phyloP scores from a whole-genome alignment of 2,329 filamentous ascomycete species.

The Harringtonia aguacate region DNA sequence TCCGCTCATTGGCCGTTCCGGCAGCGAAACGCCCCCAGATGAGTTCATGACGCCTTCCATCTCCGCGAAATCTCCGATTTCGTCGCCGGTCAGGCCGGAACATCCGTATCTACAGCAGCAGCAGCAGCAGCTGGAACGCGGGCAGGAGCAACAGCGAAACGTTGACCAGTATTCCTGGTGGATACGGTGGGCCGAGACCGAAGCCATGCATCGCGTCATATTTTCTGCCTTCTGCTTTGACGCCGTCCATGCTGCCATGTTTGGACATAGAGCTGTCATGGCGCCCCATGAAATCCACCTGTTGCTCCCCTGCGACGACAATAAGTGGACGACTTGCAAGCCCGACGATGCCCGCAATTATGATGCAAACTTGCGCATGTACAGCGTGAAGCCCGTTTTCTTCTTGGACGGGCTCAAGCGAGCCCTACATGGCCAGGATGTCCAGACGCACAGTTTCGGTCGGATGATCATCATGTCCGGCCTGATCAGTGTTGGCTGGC shows the following conservation, averaged over 20 bases:
- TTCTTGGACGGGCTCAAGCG: constrained; percentile 80
- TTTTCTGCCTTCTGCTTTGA: constrained; percentile 88
- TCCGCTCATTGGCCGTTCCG: constrained; percentile 70
- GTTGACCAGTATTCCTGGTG: constrained; percentile 49
- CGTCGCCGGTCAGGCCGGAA: no score
- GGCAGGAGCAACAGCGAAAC: background rate
- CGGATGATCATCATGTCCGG: constrained; percentile 87
- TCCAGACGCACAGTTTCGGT: constrained; percentile 79
- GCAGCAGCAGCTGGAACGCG: background rate
- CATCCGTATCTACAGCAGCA: background rate
- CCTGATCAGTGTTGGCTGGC: constrained; percentile 83
- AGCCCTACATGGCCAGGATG: constrained; percentile 69
- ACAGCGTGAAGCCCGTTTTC: constrained; percentile 66
- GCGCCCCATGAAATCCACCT: constrained; percentile 81
- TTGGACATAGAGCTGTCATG: constrained; percentile 84
- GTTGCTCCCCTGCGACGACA: constrained; percentile 78
- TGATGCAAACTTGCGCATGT: constrained; percentile 65
- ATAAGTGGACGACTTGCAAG: constrained; percentile 72
- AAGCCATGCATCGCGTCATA: constrained; percentile 76
- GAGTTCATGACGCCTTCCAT: constrained; percentile 19
- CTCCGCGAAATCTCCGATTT: no score
- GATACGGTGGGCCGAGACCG: constrained; percentile 80
- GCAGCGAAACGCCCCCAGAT: constrained; percentile 68
- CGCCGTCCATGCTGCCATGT: constrained; percentile 83
- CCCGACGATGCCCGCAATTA: constrained; percentile 67